phyloP scores from a whole-genome alignment of 2,329 filamentous ascomycete genomes.

The Sporothrix globosa region DNA sequence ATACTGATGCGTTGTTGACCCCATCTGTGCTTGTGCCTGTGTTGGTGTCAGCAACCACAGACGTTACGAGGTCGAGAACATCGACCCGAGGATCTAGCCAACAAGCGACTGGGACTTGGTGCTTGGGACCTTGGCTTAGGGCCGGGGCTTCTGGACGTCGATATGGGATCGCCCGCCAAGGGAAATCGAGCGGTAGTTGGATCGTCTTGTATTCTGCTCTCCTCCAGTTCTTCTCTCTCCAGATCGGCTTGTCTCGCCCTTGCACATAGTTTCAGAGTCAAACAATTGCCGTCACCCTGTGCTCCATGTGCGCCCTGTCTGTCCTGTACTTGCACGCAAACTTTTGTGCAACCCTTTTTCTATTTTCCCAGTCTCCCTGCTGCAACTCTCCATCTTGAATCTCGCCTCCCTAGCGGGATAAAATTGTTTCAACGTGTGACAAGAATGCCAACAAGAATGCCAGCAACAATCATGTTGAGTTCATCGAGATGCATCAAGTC shows the following conservation, averaged over 20 bases:
- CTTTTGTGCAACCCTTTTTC: not conserved
- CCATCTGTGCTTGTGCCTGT: not conserved
- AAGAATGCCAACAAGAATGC: not conserved
- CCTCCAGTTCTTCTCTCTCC: not conserved
- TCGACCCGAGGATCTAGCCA: not conserved
- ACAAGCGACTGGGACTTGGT: not conserved
- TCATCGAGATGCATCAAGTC: not conserved
- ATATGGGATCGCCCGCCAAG: constrained; percentile 13
- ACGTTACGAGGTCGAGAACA: not conserved
- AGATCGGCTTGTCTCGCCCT: not conserved
- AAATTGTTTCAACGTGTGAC: constrained; percentile 11
- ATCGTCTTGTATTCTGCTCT: not conserved
- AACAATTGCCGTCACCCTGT: constrained; percentile 18
- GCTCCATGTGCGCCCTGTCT: no score
- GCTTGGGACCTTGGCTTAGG: not conserved
- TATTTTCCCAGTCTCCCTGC: not conserved
- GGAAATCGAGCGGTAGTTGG: constrained; percentile 14
- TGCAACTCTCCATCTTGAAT: not conserved
- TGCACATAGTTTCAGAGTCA: constrained; percentile 16
- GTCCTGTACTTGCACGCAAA: not conserved
- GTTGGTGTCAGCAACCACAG: not conserved
- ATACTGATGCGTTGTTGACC: not conserved
- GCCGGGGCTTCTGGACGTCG: not conserved
- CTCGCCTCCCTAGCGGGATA: not conserved
- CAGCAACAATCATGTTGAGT: no score